Evolutionary conservation across 2,329 filamentous ascomycete genomes (phyloP), one percentile per base, ranked within the genome.

Genomic region (Colletotrichum costaricense): DNA sequence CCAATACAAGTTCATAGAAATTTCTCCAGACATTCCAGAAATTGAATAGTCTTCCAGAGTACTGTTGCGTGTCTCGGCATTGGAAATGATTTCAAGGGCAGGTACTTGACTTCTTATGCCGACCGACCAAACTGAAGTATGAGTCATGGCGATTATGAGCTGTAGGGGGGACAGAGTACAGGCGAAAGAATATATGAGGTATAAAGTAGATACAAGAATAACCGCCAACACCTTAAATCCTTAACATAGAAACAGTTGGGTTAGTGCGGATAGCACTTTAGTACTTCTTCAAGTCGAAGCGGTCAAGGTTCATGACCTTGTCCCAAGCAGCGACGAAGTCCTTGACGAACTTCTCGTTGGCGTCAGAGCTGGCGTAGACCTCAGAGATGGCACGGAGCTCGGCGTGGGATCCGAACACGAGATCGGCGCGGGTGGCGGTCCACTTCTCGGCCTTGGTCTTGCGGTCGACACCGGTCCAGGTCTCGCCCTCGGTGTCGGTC

Each of bases 261-360:
- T 22, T 49, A 42, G 42, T 22, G 42, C 26, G 1, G 19, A 52
- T 12, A 16, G n/a, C 9, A n/a, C 19, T 14, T 63, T 24, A 63
- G 19, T 73, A 80, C 66, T 69, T 75, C 52, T 75, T 73, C 30
- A 90, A 72, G 76, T 94, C 93, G 79, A 91, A 95, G n/a, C 93
- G 88, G 80, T 95, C 93, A 67, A 92, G 81, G 79, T 93, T 92
- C 89, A 93, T 92, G 19, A 95, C 90, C 91, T 95, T 95, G 78
- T 86, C 85, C 93, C 93, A 95, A 2, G 91, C 91, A 9, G 86
- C 84, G 14, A 94, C 87, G 78, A 95, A 95, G 85, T 95, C 93
- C 81, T 88, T 89, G 60, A 91, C 89, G 73, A 95, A 93, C 86
- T 91, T 92, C 72, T 89, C 86, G 72, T 88, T 80, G n/a, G 85